Percentiles rank a stretch among this genome's conserved stretches.
Evolutionary conservation across 2,329 filamentous ascomycete species (phyloP).

Genomic region (Proliferodiscus dingleyae): DNA sequence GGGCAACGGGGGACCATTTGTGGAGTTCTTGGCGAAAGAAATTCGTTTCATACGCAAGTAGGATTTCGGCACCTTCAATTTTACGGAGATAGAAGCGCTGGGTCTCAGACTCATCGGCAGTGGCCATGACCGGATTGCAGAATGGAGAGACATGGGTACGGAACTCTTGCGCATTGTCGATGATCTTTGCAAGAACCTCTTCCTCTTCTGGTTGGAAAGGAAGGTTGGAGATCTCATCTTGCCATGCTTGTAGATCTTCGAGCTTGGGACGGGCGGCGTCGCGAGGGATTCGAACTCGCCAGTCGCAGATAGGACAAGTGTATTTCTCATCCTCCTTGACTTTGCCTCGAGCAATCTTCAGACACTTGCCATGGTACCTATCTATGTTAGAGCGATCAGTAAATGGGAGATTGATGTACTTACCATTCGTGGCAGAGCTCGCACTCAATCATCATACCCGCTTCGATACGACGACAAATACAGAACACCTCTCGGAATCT

Average conservation of each 20-base stretch:
- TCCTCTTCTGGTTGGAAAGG: conserved; percentile 98
- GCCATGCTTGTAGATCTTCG: conserved; percentile 79
- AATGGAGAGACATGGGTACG: conserved; percentile 75
- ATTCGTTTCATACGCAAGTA: conserved; percentile 91
- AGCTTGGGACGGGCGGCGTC: conserved; percentile 94
- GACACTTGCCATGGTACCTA: conserved; percentile 95
- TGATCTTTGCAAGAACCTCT: conserved; percentile 76
- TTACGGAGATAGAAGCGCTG: conserved; percentile 95
- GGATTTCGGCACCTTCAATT: conserved; percentile 92
- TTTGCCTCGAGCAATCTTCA: conserved; percentile 96
- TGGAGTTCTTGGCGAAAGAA: conserved; percentile 95
- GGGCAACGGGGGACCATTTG: conserved; percentile 88
- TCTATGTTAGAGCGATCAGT: conserved; percentile 9
- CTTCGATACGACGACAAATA: conserved; percentile 88
- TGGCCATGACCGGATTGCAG: conserved; percentile 76
- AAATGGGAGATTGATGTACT: conserved; percentile 32
- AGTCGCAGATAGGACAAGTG: conserved; percentile 96
- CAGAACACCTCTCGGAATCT: conserved; percentile 82
- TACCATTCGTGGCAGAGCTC: conserved; percentile 97
- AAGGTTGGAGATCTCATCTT: conserved; percentile 71
- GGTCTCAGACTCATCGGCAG: conserved; percentile 79
- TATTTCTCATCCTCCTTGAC: conserved; percentile 99
- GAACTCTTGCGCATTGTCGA: conserved; percentile 79
- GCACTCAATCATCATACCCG: conserved; percentile 99
- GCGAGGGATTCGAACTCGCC: conserved; percentile 91